A percentile compares a stretch with the other conserved stretches of the same genome.
phyloP scores from a whole-genome alignment of 768 basidiomycete species.

The Tricholoma saponaceum region DNA sequence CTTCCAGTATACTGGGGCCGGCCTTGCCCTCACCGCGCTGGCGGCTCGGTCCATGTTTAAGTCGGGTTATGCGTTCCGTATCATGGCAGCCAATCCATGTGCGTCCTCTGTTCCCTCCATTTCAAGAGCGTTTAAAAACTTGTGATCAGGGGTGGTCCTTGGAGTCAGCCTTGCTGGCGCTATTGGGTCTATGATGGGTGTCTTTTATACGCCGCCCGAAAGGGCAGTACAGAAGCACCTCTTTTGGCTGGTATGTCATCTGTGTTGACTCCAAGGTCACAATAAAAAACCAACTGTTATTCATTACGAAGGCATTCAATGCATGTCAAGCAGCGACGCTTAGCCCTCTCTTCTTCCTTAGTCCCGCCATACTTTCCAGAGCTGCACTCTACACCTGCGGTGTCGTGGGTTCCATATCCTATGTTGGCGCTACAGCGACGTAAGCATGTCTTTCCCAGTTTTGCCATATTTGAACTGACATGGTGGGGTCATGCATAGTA shows the following conservation, averaged over 20 bases:
- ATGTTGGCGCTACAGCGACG: constrained; percentile 86
- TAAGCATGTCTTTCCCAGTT: constrained; percentile 23
- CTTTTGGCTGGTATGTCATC: constrained; percentile 65
- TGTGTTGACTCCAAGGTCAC: not conserved
- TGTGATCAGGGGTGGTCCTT: constrained; percentile 63
- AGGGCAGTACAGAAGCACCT: constrained; percentile 72
- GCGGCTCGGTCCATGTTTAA: constrained; percentile 78
- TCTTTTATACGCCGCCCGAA: constrained; percentile 75
- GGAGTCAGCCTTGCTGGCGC: constrained; percentile 76
- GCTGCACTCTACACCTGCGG: constrained; percentile 88
- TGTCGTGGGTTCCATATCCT: constrained; percentile 81
- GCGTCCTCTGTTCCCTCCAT: constrained; percentile 17
- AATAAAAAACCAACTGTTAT: not conserved
- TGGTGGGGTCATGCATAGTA: constrained; percentile 31
- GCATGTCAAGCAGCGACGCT: constrained; percentile 83
- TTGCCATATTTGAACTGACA: not conserved
- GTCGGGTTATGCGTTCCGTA: constrained; percentile 60
- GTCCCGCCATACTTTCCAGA: constrained; percentile 78
- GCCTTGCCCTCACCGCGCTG: constrained; percentile 70
- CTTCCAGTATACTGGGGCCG: constrained; percentile 82
- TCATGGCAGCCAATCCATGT: constrained; percentile 87
- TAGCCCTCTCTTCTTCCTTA: constrained; percentile 86
- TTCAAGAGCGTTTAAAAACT: not conserved
- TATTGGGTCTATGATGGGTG: constrained; percentile 85
- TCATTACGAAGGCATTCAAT: constrained; percentile 63